phyloP scores from a whole-genome alignment of 2,329 filamentous ascomycete genomes.

The Celoporthe dispersa region DNA sequence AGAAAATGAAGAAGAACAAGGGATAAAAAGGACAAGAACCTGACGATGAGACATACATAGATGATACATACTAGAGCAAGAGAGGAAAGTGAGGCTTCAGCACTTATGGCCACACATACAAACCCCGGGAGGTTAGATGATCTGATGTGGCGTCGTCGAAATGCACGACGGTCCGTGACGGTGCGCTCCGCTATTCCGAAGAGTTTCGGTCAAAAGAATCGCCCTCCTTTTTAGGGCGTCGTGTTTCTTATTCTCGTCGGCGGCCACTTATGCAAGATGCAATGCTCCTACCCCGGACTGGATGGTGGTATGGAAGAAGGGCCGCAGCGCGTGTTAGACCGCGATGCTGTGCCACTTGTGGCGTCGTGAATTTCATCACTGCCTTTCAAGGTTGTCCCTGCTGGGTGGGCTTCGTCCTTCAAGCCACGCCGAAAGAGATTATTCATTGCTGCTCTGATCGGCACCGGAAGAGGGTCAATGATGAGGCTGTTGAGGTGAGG shows the following conservation, averaged over 20 bases:
- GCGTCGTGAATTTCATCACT: slow-evolving; percentile 2
- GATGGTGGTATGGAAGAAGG: neutral
- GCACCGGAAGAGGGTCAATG: neutral
- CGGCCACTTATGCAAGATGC: neutral
- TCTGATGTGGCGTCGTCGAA: neutral
- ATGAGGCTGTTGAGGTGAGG: neutral
- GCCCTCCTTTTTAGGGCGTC: neutral
- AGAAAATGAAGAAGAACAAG: too few relatives aligned
- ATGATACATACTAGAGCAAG: neutral
- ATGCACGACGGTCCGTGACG: neutral
- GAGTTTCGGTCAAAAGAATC: neutral
- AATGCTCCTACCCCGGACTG: neutral
- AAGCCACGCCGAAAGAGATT: neutral
- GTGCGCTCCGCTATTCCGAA: slow-evolving; percentile 7
- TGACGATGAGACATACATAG: neutral
- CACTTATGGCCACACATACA: neutral
- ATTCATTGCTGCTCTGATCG: neutral
- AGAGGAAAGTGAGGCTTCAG: neutral
- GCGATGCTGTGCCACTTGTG: slow-evolving; percentile 11
- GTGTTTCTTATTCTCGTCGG: neutral
- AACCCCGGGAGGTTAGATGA: neutral
- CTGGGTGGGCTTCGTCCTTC: neutral
- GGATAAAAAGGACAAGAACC: too few relatives aligned
- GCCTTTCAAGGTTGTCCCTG: neutral
- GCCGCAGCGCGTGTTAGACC: neutral